These are phyloP conservation scores for Hanseniaspora occidentalis DNA, from an alignment of 805 yeast species.

Conservation along the genomic window DNA sequence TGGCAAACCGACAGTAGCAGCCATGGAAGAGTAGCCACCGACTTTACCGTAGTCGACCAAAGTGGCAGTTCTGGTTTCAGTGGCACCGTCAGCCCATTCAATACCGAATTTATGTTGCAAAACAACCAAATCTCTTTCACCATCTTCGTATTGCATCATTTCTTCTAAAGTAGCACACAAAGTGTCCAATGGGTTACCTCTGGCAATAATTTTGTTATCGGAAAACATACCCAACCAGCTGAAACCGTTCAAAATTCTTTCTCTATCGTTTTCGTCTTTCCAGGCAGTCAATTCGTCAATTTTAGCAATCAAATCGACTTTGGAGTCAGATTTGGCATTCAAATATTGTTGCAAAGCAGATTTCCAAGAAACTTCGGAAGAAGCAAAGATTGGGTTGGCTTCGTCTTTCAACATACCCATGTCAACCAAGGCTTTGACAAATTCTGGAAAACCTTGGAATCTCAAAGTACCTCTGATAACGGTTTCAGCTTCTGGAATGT, in stretches of 20 bases:
- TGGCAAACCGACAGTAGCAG: constrained; percentile 95
- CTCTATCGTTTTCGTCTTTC: constrained; percentile 70
- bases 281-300: constrained; percentile 70
- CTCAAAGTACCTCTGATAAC: constrained; percentile 94
- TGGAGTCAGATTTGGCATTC: constrained; percentile 58
- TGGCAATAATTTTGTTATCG: constrained; percentile 62
- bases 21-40: constrained; percentile 95
- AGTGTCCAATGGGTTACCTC: constrained; percentile 91
- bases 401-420: constrained; percentile 83
- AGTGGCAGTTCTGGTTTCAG: constrained; percentile 90
- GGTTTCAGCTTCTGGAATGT: constrained; percentile 95
- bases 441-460: constrained; percentile 98
- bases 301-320: constrained; percentile 61
- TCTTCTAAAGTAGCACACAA: constrained; percentile 92
- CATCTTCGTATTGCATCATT: constrained; percentile 89
- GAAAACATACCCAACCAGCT: constrained; percentile 92
- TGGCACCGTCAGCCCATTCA: constrained; percentile 87
- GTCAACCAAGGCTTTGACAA: constrained; percentile 89
- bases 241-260: constrained; percentile 78
- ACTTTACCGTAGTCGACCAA: constrained; percentile 82
- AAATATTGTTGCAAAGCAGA: constrained; percentile 68
- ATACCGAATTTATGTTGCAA: constrained; percentile 97
- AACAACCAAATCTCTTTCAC: constrained; percentile 90
- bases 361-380: constrained; percentile 64
- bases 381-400: constrained; percentile 40